A percentile compares a stretch with the other conserved stretches of the same genome.
Evolutionary conservation across 495 filamentous ascomycete genomes (phyloP).

Genomic region (Aspergillus ellipticus): DNA sequence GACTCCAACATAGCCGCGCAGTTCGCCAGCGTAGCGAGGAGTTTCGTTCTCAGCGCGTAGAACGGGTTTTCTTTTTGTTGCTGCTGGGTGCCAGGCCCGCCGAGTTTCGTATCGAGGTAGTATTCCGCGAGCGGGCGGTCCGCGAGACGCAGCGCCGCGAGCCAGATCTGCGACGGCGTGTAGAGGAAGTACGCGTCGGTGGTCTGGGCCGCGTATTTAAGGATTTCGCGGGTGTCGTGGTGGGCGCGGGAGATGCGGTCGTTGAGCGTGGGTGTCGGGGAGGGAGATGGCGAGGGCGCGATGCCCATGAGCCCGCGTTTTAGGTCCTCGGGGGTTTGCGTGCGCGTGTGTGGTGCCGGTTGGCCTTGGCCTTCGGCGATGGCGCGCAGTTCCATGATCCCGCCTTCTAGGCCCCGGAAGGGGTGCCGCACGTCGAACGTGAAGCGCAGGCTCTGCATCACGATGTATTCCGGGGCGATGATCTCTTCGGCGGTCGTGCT

Average conservation of each 20-base stretch:
- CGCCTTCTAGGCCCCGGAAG: constrained; percentile 80
- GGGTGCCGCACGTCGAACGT: constrained; percentile 91
- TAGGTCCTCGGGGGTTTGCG: constrained; percentile 37
- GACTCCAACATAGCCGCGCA: constrained; percentile 37
- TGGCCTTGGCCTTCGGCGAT: constrained; percentile 51
- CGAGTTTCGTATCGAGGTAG: constrained; percentile 71
- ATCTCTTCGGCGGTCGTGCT: constrained; percentile 71
- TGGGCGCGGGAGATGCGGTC: constrained; percentile 65
- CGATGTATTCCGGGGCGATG: constrained; percentile 81
- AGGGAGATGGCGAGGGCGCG: constrained; percentile 18
- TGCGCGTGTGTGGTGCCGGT: constrained; percentile 32
- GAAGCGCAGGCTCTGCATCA: constrained; percentile 91
- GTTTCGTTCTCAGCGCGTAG: constrained; percentile 37
- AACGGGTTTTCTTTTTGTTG: constrained; percentile 22
- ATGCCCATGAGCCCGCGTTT: constrained; percentile 26
- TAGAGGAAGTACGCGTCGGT: constrained; percentile 96
- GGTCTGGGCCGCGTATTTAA: constrained; percentile 75
- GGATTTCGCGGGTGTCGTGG: constrained; percentile 60
- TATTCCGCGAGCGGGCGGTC: constrained; percentile 69
- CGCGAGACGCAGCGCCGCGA: constrained; percentile 69
- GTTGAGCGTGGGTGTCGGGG: constrained; percentile 26
- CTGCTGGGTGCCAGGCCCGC: constrained; percentile 19
- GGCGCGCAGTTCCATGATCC: constrained; percentile 74
- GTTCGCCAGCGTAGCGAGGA: constrained; percentile 37
- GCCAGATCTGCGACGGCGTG: constrained; percentile 90